These are phyloP conservation scores for Zoysia matrella DNA, from an alignment of 202 grass and related monocot genomes.

Conservation along the genomic window DNA sequence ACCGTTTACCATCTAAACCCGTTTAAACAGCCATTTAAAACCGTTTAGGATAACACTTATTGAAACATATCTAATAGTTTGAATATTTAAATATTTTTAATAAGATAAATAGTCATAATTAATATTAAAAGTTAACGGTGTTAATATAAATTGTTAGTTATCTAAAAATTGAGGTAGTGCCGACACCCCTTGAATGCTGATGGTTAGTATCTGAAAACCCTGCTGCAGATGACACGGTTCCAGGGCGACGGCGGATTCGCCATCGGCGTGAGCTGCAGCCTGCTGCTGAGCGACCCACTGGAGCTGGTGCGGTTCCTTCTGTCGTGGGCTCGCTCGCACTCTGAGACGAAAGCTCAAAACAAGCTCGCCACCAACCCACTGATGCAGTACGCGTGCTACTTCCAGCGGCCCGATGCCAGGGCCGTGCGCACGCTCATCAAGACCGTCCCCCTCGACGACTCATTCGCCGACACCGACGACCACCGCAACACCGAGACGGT, in stretches of 20 bases:
- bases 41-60: too few species aligned
- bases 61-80: too few species aligned
- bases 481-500: slow-evolving; percentile 14
- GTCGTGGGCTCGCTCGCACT: slow-evolving; percentile 69
- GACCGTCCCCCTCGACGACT: slow-evolving; percentile 48
- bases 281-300: slow-evolving; percentile 70
- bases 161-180: too few species aligned
- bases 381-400: slow-evolving; percentile 65
- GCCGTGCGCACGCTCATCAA: slow-evolving; percentile 35
- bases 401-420: slow-evolving; percentile 45
- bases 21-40: too few species aligned
- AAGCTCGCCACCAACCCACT: slow-evolving; percentile 41
- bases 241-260: slow-evolving; percentile 66
- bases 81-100: too few species aligned
- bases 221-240: slow-evolving; percentile 74
- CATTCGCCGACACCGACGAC: background rate
- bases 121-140: too few species aligned
- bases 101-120: too few species aligned
- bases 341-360: slow-evolving; percentile 38
- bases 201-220: too few species aligned
- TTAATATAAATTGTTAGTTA: too few species aligned
- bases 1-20: too few species aligned
- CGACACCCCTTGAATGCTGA: too few species aligned
- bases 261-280: slow-evolving; percentile 70
- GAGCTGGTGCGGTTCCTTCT: slow-evolving; percentile 67